Evolutionary conservation across 768 basidiomycete genomes (phyloP).

Genomic region (Tylopilus intermedius): DNA sequence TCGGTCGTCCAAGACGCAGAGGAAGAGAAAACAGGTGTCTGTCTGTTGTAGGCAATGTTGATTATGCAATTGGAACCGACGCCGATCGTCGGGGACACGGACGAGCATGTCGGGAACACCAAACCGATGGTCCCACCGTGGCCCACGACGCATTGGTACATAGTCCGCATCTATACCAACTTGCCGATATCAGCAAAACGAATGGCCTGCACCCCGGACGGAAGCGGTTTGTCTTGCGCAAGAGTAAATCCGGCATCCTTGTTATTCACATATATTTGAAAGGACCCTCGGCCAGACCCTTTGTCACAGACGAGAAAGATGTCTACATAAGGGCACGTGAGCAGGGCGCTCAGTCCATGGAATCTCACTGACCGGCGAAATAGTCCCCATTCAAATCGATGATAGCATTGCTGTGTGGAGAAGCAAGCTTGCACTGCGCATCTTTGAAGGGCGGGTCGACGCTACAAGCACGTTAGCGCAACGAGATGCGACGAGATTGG

Average conservation of each 20-base stretch:
- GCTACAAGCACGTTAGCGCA: slow-evolving; percentile 32
- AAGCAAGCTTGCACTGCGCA: slow-evolving; percentile 67
- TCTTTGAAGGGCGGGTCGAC: slow-evolving; percentile 56
- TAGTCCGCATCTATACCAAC: slow-evolving; percentile 7
- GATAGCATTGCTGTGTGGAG: slow-evolving; percentile 92
- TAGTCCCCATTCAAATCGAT: slow-evolving; percentile 96
- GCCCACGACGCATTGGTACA: slow-evolving; percentile 42
- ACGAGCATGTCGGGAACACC: slow-evolving; percentile 80
- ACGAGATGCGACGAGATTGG: background rate
- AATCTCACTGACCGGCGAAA: slow-evolving; percentile 58
- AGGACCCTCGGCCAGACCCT: slow-evolving; percentile 52
- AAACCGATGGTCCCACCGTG: slow-evolving; percentile 96
- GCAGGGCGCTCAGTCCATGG: background rate
- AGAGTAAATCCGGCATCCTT: slow-evolving; percentile 72
- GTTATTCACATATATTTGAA: slow-evolving; percentile 91
- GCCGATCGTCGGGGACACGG: slow-evolving; percentile 63
- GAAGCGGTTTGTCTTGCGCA: slow-evolving; percentile 62
- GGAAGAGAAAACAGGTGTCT: slow-evolving; percentile 73
- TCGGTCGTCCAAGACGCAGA: slow-evolving; percentile 43
- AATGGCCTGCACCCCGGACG: slow-evolving; percentile 28
- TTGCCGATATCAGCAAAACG: slow-evolving; percentile 72
- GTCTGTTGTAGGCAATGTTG: slow-evolving; percentile 91
- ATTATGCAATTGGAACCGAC: slow-evolving; percentile 73
- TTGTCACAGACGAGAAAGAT: slow-evolving; percentile 85
- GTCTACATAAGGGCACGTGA: slow-evolving; percentile 42